These are phyloP conservation scores for Curvularia spicifera DNA, from an alignment of 2,329 filamentous ascomycete species.

Conservation along the genomic window DNA sequence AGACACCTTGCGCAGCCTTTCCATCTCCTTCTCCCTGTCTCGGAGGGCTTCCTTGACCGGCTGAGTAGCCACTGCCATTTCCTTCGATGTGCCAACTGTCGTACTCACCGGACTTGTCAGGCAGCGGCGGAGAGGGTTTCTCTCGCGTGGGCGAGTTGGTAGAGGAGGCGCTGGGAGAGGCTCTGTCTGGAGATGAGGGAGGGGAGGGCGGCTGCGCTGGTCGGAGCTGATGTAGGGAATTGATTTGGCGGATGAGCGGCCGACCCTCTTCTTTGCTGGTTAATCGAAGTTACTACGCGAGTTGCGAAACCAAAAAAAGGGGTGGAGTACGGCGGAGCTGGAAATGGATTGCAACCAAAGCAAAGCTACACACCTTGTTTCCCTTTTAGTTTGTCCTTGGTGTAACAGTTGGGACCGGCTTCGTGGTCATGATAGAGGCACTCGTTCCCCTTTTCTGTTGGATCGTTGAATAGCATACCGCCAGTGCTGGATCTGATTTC, in stretches of 20 bases:
- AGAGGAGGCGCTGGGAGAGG: conserved; percentile 34
- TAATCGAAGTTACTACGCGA: conserved; percentile 46
- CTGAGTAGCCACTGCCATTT: conserved; percentile 38
- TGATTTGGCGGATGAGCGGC: conserved; percentile 42
- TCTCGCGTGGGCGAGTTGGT: conserved; percentile 43
- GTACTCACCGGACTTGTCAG: conserved; percentile 46
- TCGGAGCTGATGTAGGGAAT: conserved; percentile 36
- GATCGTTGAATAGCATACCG: conserved; percentile 60
- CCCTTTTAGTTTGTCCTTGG: conserved; percentile 42
- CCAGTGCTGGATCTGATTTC: conserved; percentile 59
- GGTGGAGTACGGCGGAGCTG: conserved; percentile 14
- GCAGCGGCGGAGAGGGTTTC: conserved; percentile 44
- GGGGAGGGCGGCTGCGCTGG: conserved; percentile 42
- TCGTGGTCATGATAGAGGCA: conserved; percentile 61
- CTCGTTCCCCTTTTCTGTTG: conserved; percentile 52
- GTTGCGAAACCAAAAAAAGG: conserved; percentile 18
- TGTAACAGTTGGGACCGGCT: conserved; percentile 51
- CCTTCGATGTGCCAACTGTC: conserved; percentile 43
- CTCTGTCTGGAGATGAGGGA: conserved; percentile 33
- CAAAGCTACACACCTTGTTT: conserved; percentile 49
- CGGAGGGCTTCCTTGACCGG: conserved; percentile 30
- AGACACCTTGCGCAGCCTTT: conserved; percentile 34
- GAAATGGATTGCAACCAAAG: conserved; percentile 17
- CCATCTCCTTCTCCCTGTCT: conserved; percentile 33
- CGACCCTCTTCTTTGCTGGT: conserved; percentile 47